Evolutionary conservation across 495 filamentous ascomycete genomes (phyloP), one percentile per base, ranked within the genome.

Genomic region (Aspergillus nidulans): DNA sequence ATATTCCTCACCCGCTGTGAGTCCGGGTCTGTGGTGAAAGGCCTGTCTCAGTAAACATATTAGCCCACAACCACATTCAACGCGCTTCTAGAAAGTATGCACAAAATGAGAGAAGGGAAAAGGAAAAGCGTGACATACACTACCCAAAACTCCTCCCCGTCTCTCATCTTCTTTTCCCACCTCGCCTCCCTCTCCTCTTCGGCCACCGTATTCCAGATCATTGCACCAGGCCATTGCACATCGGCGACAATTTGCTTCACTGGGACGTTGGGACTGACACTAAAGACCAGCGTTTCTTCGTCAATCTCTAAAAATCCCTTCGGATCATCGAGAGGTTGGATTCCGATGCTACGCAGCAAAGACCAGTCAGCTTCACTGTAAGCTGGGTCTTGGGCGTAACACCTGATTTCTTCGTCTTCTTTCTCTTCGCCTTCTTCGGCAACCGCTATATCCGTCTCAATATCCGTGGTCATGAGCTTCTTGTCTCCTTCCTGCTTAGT

Each of bases 231-330:
- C 55, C 64, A 63, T 6, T 59, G 55, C 13, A 61, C 52, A 56
- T 73, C 70, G 30, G 65, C 67, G 4, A 73, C 53, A 6, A 73
- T 63, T 50, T 73, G 69, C 43, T 64, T 65, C 0, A 73, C 67
- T 1, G 68, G 67, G 0, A 73, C 56, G 51, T 73, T 66, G 2
- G 67, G 70, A 25, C 60, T 61, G 0, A 69, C 58, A 3, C 65
- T 64, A 32, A 73, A 55, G 2, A 70, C 65, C 36, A 70, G 51
- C 12, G 69, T 69, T 0, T 44, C 40, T 15, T 61, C 57, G 38
- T 70, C 65, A 5, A 72, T 53, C 49, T 65, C 62, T 2, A 72
- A 56, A 46, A 69, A 70, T 8, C 63, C 69, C 20, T 66, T 60
- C 1, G 67, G 67, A 25, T 69, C 67, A 20, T 67, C 60, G 26